Evolutionary conservation across 2,329 filamentous ascomycete genomes (phyloP), one percentile per base, ranked within the genome.

Genomic region (Botrytis fabae): DNA sequence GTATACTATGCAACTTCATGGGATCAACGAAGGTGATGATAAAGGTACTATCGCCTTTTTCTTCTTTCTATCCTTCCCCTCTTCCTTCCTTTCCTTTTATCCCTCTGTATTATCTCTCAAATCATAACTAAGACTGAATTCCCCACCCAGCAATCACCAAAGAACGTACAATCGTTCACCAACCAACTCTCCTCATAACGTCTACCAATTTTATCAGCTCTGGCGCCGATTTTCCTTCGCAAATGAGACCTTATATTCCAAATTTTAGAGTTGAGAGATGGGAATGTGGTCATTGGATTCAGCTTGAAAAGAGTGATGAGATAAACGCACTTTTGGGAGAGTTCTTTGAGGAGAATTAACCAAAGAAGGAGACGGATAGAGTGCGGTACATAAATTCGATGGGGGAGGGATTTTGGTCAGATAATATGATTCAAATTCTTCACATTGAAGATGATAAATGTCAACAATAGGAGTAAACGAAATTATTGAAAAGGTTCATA

Each of bases 241-340:
- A 63, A 51, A 62, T 62, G 54, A 59, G 25, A 10, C 73, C 75
- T 22, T 70, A 73, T 25, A 71, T 70, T 18, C 62, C 71, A 7
- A 48, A 74, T 44, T 59, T 78, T 51, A 70, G 46, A 61, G 40
- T 75, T 64, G 62, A 73, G 28, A 73, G 76, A 73, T n/a, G 77
- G 35, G 74, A 76, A 16, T 69, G 74, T 65, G 76, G 76, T 1
- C 74, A 78, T 74, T 78, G 77, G 77, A 72, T 78, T 71, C 76
- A 78, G 72, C 69, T 78, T 32, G 75, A 78, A 72, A 72, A 69
- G 69, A 48, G 14, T n/a, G 60, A 74, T 35, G 73, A 77, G 72
- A 63, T 68, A 16, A 78, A 77, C 70, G n/a, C 44, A 20, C 20
- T 72, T 5, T 68, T 75, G 65, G 42, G 46, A 8, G 46, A 66